A percentile compares a stretch with the other conserved stretches of the same genome.
These are phyloP conservation scores for Xerocomus cyaneibrunnescens DNA, from an alignment of 1,284 basidiomycete genomes.

Conservation along the genomic window DNA sequence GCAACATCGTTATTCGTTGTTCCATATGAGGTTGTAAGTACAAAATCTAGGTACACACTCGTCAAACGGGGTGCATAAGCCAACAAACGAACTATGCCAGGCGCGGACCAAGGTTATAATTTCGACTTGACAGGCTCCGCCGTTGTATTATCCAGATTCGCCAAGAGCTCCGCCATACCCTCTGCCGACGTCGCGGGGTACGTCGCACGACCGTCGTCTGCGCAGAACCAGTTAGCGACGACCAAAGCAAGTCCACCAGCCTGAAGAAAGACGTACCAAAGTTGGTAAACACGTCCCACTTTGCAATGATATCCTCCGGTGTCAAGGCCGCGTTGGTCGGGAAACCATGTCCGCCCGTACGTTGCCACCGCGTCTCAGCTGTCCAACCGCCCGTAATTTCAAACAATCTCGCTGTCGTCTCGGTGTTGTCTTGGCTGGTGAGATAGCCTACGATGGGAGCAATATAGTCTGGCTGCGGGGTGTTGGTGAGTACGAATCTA, in stretches of 20 bases:
- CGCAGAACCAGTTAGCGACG: not conserved
- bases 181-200: conserved; percentile 74
- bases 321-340: conserved; percentile 71
- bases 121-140: conserved; percentile 45
- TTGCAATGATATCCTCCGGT: conserved; percentile 75
- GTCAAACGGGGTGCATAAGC: no score
- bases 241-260: not conserved
- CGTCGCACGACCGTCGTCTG: conserved; percentile 76
- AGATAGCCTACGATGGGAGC: conserved; percentile 93
- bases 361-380: conserved; percentile 90
- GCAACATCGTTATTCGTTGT: no score
- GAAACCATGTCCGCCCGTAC: conserved; percentile 87
- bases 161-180: conserved; percentile 74
- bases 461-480: conserved; percentile 78
- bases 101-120: conserved; percentile 35
- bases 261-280: conserved; percentile 58
- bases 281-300: conserved; percentile 81
- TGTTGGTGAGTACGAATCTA: not conserved
- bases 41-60: no score
- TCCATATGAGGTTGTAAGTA: no score
- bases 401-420: conserved; percentile 78
- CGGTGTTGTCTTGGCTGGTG: conserved; percentile 78
- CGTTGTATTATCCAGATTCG: conserved; percentile 74
- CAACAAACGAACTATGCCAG: no score
- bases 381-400: conserved; percentile 94